Conservation (phyloP, 2,329 filamentous ascomycete species). For the Colletotrichum sp. region DNA sequence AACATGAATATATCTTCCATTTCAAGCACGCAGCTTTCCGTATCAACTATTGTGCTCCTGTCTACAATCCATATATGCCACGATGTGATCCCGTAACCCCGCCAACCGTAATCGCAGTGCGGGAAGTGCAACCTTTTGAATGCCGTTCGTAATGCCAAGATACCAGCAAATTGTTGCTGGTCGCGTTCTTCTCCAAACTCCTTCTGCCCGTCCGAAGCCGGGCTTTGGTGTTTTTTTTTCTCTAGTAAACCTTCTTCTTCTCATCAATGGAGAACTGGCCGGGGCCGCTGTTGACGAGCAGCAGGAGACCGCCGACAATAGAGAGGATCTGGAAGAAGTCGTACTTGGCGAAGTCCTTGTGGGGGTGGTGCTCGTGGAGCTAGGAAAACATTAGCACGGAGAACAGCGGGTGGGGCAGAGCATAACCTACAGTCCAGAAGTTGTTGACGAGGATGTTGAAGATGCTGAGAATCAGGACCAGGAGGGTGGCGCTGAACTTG, state of each 20-base stretch:
- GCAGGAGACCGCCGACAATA: constrained; percentile 93
- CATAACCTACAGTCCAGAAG: constrained; percentile 91
- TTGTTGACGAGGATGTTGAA: constrained; percentile 99
- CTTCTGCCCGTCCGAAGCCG: not conserved
- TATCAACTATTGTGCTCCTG: constrained; percentile 12
- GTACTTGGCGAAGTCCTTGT: constrained; percentile 99
- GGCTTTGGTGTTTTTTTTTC: not conserved
- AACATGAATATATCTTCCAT: constrained; percentile 20
- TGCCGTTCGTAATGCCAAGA: constrained; percentile 21
- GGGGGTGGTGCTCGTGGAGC: constrained; percentile 97
- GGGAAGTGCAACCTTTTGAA: constrained; percentile 14
- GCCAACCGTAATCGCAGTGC: constrained; percentile 33
- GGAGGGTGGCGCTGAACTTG: constrained; percentile 95
- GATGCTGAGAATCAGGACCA: constrained; percentile 92
- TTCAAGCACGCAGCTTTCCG: constrained; percentile 12
- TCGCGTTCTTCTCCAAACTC: not conserved
- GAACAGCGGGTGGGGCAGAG: not conserved
- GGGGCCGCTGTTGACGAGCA: constrained; percentile 98
- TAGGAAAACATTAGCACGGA: constrained; percentile 37
- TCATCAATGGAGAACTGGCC: constrained; percentile 98
- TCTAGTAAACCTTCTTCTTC: constrained; percentile 99
- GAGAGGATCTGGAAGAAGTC: constrained; percentile 99
- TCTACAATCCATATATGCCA: constrained; percentile 23
- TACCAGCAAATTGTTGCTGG: not conserved
- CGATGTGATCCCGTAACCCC: constrained; percentile 30